A percentile compares a stretch with the other conserved stretches of the same genome.
These are phyloP conservation scores for Athelia psychrophila DNA, from an alignment of 1,284 basidiomycete genomes.

Conservation along the genomic window DNA sequence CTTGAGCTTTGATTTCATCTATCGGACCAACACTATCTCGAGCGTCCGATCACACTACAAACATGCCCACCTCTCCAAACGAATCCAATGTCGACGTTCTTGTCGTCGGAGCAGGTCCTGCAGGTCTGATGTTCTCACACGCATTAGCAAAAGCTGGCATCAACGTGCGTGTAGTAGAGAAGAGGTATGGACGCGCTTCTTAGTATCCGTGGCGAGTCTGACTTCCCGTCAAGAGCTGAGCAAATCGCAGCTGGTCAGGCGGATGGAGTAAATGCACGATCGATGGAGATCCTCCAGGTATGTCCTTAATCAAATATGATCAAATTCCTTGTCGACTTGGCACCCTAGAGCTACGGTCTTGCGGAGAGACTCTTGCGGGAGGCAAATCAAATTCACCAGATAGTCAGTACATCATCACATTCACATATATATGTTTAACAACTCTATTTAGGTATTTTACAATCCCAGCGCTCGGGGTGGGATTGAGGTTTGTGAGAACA, in stretches of 20 bases:
- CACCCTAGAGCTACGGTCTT: conserved; percentile 65
- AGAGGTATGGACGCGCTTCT: conserved; percentile 40
- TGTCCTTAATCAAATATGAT: conserved; percentile 2
- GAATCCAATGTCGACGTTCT: conserved; percentile 51
- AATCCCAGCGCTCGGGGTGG: conserved; percentile 58
- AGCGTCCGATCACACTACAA: neutral
- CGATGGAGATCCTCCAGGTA: conserved; percentile 76
- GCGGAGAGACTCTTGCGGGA: conserved; percentile 60
- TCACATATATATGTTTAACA: neutral
- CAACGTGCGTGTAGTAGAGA: conserved; percentile 64
- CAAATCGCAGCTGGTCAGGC: conserved; percentile 71
- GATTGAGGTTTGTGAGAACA: conserved; percentile 46
- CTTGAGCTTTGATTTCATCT: too few species aligned
- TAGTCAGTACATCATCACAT: conserved; percentile 37
- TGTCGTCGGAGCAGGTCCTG: conserved; percentile 55
- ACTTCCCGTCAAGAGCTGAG: conserved; percentile 36
- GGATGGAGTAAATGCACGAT: conserved; percentile 77
- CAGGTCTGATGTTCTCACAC: conserved; percentile 62
- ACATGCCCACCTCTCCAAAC: conserved; percentile 13
- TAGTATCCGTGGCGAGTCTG: neutral
- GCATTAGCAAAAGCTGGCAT: conserved; percentile 59
- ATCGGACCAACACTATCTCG: too few species aligned
- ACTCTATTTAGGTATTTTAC: conserved; percentile 58
- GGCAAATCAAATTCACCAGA: conserved; percentile 67
- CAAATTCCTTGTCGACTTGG: neutral